These are phyloP conservation scores for Peribolospora baueri DNA, from an alignment of 768 basidiomycete genomes.

Conservation along the genomic window DNA sequence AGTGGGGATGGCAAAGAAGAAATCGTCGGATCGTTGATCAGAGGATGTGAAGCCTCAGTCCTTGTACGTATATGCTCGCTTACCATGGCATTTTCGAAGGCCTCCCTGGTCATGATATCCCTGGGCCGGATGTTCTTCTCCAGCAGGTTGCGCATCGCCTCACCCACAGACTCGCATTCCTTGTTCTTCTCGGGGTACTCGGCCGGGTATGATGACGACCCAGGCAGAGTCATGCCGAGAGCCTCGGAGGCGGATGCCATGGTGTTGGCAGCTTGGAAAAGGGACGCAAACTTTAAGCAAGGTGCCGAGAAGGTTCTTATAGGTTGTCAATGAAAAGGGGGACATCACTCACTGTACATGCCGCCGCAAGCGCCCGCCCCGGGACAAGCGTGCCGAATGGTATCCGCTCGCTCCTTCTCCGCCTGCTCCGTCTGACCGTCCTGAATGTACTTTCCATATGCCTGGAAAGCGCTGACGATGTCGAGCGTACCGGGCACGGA, in stretches of 20 bases:
- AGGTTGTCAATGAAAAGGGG: constrained; percentile 1
- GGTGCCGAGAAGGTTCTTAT: neutral
- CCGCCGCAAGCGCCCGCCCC: constrained; percentile 95
- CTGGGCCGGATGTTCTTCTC: constrained; percentile 77
- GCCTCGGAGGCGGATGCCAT: constrained; percentile 93
- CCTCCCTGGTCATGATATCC: constrained; percentile 87
- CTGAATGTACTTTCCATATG: constrained; percentile 83
- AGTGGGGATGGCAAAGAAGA: neutral
- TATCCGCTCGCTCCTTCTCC: constrained; percentile 59
- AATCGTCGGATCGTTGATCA: neutral
- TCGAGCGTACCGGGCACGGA: constrained; percentile 59
- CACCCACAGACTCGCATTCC: constrained; percentile 60
- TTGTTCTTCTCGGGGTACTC: constrained; percentile 64
- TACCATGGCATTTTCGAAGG: constrained; percentile 97
- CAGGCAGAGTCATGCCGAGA: constrained; percentile 84
- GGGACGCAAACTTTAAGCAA: constrained; percentile 1
- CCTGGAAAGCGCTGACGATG: constrained; percentile 90
- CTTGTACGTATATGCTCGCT: constrained; percentile 3
- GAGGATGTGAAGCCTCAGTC: neutral
- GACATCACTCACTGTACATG: constrained; percentile 28
- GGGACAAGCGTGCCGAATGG: constrained; percentile 82
- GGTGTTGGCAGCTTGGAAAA: constrained; percentile 84
- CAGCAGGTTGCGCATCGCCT: constrained; percentile 61
- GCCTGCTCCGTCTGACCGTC: constrained; percentile 64
- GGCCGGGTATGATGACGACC: constrained; percentile 91